Evolutionary conservation across 2,329 filamentous ascomycete species (phyloP).

Genomic region (Teratosphaeria gauchensis): DNA sequence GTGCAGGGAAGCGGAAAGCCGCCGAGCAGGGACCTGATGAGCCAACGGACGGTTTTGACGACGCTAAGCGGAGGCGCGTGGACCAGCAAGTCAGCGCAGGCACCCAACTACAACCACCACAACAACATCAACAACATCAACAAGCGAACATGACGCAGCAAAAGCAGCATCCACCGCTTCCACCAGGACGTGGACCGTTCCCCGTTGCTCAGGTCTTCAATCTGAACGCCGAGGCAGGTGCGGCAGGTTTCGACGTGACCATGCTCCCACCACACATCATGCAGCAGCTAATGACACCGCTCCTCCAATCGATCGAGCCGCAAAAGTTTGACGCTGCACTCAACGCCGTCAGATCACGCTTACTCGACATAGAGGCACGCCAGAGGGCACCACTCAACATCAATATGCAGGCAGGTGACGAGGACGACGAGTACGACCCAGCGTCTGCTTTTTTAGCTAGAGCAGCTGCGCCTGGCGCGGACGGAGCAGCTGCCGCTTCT

Average conservation of each 20-base stretch:
- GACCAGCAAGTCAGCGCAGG: slow-evolving; percentile 39
- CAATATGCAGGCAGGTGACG: background rate
- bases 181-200: slow-evolving; percentile 54
- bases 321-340: slow-evolving; percentile 63
- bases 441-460: slow-evolving; percentile 9
- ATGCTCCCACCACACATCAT: slow-evolving; percentile 66
- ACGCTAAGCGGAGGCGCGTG: slow-evolving; percentile 70
- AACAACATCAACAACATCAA: slow-evolving; percentile 17
- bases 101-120: slow-evolving; percentile 26
- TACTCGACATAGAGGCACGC: slow-evolving; percentile 25
- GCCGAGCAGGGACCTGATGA: slow-evolving; percentile 47
- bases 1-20: slow-evolving; percentile 55
- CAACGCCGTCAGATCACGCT: slow-evolving; percentile 43
- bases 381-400: background rate
- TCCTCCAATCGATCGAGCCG: slow-evolving; percentile 63
- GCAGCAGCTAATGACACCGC: slow-evolving; percentile 69
- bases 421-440: slow-evolving; percentile 16
- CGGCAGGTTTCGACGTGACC: slow-evolving; percentile 74
- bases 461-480: background rate
- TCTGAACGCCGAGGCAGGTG: slow-evolving; percentile 62
- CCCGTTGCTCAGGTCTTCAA: slow-evolving; percentile 80
- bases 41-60: slow-evolving; percentile 61
- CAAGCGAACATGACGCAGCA: slow-evolving; percentile 28
- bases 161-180: slow-evolving; percentile 59
- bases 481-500: background rate